A percentile compares a stretch with the other conserved stretches of the same genome.
Conservation (phyloP, 495 filamentous ascomycete genomes). For the Aspergillus kassunensis region DNA sequence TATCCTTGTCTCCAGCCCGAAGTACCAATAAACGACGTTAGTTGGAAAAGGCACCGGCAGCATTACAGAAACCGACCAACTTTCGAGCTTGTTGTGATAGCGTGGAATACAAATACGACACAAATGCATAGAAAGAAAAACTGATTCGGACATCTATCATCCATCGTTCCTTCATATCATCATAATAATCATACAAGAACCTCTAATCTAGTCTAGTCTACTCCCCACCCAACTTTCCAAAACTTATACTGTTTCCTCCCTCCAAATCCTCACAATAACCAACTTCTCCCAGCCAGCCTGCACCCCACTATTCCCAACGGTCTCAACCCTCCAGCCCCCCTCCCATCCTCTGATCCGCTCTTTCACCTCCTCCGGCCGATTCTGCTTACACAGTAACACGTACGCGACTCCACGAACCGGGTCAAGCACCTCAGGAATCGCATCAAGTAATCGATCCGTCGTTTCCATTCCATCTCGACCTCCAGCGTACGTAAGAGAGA, state of each 20-base stretch:
- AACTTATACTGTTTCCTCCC: slow-evolving; percentile 18
- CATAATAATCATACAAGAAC: slow-evolving; percentile 6
- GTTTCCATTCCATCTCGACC: slow-evolving; percentile 89
- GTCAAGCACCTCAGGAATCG: slow-evolving; percentile 60
- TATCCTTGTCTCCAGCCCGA: too few relatives aligned
- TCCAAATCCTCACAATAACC: slow-evolving; percentile 76
- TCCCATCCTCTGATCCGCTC: slow-evolving; percentile 55
- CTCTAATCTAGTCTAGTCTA: slow-evolving; percentile 1
- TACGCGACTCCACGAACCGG: slow-evolving; percentile 72
- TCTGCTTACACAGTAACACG: slow-evolving; percentile 83
- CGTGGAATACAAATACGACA: not conserved
- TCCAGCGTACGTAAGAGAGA: slow-evolving; percentile 86
- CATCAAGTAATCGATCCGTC: slow-evolving; percentile 70
- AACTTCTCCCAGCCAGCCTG: slow-evolving; percentile 89
- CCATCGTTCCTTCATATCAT: not conserved
- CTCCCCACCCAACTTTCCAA: not conserved
- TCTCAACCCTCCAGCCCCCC: slow-evolving; percentile 65
- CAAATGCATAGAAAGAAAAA: too few relatives aligned
- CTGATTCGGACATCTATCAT: too few relatives aligned
- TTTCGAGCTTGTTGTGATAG: too few relatives aligned
- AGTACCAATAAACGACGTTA: too few relatives aligned
- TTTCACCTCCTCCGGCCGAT: slow-evolving; percentile 73
- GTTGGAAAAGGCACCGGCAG: too few relatives aligned
- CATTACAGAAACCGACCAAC: too few relatives aligned
- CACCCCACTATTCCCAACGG: slow-evolving; percentile 79